phyloP scores from a whole-genome alignment of 345 rosid species.

The Lenwebbia sp. region DNA sequence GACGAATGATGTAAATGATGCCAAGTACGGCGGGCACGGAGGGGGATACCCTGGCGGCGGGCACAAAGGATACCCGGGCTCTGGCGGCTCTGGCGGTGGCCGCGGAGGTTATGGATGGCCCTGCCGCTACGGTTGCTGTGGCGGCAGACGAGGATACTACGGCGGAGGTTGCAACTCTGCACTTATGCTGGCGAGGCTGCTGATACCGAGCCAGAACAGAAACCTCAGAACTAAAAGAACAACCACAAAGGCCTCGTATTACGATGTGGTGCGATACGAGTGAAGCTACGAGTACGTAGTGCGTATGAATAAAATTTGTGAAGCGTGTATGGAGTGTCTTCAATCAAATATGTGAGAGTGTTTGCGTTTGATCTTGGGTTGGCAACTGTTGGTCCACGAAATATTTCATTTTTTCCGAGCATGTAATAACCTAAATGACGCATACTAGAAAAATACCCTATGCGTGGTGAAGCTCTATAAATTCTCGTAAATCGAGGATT shows the following conservation, averaged over 20 bases:
- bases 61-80: not conserved
- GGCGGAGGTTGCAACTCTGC: not conserved
- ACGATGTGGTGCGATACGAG: not conserved
- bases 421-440: not conserved
- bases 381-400: not conserved
- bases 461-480: not conserved
- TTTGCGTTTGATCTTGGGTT: not conserved
- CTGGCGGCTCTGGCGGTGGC: not conserved
- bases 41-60: not conserved
- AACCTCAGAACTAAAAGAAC: not conserved
- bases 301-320: not conserved
- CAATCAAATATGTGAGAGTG: not conserved
- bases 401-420: not conserved
- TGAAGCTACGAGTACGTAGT: not conserved
- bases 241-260: not conserved
- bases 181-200: not conserved
- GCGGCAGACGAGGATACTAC: not conserved
- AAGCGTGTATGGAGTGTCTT: not conserved
- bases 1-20: slow-evolving; percentile 1
- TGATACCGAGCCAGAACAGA: not conserved
- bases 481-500: not conserved
- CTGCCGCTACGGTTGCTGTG: not conserved
- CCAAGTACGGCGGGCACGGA: not conserved
- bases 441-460: not conserved
- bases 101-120: not conserved